These are phyloP conservation scores for Rosa multiflora DNA, from an alignment of 306 rosid genomes.

Conservation along the genomic window DNA sequence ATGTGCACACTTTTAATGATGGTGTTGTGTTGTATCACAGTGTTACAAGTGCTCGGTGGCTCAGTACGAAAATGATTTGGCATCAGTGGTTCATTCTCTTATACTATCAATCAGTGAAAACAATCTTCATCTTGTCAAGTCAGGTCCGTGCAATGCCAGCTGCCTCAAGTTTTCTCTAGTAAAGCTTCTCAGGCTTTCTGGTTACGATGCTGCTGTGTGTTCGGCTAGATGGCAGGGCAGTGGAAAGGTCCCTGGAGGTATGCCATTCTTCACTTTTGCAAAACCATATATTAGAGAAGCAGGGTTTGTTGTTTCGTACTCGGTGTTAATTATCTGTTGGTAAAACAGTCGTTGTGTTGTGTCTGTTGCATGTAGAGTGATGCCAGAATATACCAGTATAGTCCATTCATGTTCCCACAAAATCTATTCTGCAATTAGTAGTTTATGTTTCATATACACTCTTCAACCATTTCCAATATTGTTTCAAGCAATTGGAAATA, in stretches of 20 bases:
- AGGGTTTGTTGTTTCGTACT: background rate
- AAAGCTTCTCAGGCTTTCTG: slow-evolving; percentile 70
- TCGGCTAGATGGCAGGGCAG: slow-evolving; percentile 82
- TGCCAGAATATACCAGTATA: background rate
- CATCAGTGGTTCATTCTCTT: slow-evolving; percentile 69
- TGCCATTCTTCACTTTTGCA: background rate
- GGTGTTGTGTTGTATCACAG: slow-evolving; percentile 41
- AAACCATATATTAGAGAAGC: background rate
- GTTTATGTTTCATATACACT: background rate
- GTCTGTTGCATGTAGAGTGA: background rate
- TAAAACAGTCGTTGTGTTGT: background rate
- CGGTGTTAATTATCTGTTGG: background rate
- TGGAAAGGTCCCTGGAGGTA: slow-evolving; percentile 98
- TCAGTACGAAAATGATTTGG: slow-evolving; percentile 67
- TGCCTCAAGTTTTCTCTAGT: slow-evolving; percentile 83
- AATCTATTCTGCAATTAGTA: background rate
- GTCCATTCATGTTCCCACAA: background rate
- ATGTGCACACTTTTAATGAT: background rate
- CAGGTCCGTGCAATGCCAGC: slow-evolving; percentile 75
- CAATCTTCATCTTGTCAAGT: slow-evolving; percentile 49
- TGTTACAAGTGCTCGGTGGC: slow-evolving; percentile 58
- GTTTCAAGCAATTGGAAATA: background rate
- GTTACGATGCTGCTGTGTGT: slow-evolving; percentile 91
- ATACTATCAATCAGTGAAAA: slow-evolving; percentile 59
- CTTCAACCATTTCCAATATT: background rate